phyloP scores from a whole-genome alignment of 192 early-diverging fungal species.

The Coemansia pectinata region DNA sequence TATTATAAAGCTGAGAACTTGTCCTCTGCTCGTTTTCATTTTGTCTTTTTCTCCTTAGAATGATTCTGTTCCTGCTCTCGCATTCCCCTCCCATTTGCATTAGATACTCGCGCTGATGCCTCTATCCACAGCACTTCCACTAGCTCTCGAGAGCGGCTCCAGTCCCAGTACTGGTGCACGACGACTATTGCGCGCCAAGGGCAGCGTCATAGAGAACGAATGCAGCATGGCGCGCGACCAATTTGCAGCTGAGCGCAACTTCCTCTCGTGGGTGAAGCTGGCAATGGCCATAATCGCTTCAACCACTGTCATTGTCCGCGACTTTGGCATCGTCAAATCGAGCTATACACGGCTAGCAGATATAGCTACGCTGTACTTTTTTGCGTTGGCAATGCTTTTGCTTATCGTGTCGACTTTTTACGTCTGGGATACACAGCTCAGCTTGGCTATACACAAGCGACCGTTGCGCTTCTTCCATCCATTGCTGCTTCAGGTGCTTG shows the following conservation, averaged over 20 bases:
- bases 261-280: conserved; percentile 51
- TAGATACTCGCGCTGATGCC: background rate
- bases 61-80: background rate
- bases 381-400: conserved; percentile 22
- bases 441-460: conserved; percentile 16
- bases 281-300: conserved; percentile 30
- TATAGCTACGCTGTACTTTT: conserved; percentile 22
- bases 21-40: background rate
- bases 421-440: conserved; percentile 16
- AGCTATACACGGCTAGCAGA: conserved; percentile 11
- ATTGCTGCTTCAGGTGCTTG: conserved; percentile 27
- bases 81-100: background rate
- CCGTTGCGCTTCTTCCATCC: conserved; percentile 27
- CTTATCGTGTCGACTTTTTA: conserved; percentile 24
- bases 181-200: conserved; percentile 4
- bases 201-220: conserved; percentile 36
- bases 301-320: conserved; percentile 15
- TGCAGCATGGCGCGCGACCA: conserved; percentile 54
- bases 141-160: conserved; percentile 1
- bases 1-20: background rate
- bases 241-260: conserved; percentile 49
- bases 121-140: background rate
- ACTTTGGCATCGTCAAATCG: conserved; percentile 8
- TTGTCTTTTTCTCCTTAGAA: background rate
- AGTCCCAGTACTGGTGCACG: background rate